Base-by-base conservation (phyloP, 2,329 filamentous ascomycete genomes). In the Fusarium equiseti region DNA sequence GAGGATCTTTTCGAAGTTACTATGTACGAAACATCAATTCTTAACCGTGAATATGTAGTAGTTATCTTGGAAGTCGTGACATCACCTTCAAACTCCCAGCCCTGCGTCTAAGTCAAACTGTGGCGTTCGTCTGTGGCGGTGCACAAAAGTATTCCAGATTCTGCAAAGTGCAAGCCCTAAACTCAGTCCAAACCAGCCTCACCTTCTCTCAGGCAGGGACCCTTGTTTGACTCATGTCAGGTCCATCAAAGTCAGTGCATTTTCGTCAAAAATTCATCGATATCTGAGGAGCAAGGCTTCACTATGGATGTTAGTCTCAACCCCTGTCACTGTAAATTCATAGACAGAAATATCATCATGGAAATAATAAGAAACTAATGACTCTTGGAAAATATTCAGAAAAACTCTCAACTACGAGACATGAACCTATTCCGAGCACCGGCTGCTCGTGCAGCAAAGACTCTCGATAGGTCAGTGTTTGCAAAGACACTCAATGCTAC, bases 391-490 rank as follows among this genome's bases (percentile, higher is more conserved):
- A 66, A 45, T 51, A 40, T 52, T 52, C 38, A 73, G 74, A 77
- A 77, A 70, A 76, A 72, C 66, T 70, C 74, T 43, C 72, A 75
- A 48, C 59, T 77, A 26, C 77, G 79, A 64, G 80, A 83, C 49
- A 89, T 89, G 87, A 83, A 82, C 69, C 77, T 88, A 53, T 93
- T 97, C 80, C 89, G 91, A 71, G 93, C 94, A 49, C 94, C 95
- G 26, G 85, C 94, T 64, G 79, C 95, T 75, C 91, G 92, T 79
- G 90, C 91, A 64, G 92, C 93, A 84, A 90, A 90, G 77, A 87
- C 88, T 52, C 89, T 99, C 70, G 95, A 99, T 82, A 90, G 93
- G 72, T 87, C 91, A 18, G 90, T 97, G 70, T 98, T 98, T 83
- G 85, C 88, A 55, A 93, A 91, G 79, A 92, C 86, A 2, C 83